Evolutionary conservation across 768 basidiomycete species (phyloP).

Genomic region (Mycena albidolilacea): DNA sequence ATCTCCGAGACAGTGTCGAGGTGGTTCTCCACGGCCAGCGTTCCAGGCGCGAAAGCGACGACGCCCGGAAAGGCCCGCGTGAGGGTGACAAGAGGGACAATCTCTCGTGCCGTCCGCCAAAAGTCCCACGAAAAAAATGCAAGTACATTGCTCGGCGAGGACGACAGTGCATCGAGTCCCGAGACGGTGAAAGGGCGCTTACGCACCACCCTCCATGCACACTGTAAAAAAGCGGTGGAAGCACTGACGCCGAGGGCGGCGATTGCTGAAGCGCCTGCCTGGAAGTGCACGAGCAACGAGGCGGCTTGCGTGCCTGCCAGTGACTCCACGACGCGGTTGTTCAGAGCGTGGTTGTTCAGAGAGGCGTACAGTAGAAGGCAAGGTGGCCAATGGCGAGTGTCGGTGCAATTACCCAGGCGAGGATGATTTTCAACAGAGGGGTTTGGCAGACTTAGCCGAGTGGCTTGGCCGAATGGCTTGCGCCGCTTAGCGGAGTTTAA

Average conservation of each 20-base stretch:
- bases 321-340: background rate
- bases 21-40: constrained; percentile 5
- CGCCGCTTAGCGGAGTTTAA: no score
- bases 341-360: background rate
- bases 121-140: constrained; percentile 21
- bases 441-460: no score
- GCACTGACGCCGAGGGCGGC: constrained; percentile 2
- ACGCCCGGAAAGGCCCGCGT: constrained; percentile 18
- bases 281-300: constrained; percentile 12
- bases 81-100: constrained; percentile 6
- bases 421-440: background rate
- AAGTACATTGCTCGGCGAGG: constrained; percentile 6
- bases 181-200: constrained; percentile 13
- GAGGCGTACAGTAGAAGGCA: constrained; percentile 1
- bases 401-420: constrained; percentile 4
- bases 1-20: background rate
- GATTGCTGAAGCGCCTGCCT: constrained; percentile 20
- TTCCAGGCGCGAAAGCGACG: constrained; percentile 24
- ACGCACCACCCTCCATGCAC: constrained; percentile 22
- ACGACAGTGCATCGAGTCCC: constrained; percentile 27
- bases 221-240: constrained; percentile 18
- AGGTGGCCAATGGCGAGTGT: constrained; percentile 12
- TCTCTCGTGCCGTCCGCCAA: constrained; percentile 10
- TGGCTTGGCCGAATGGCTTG: no score
- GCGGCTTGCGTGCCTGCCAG: no score